Evolutionary conservation across 2,329 filamentous ascomycete species (phyloP), one percentile per base, ranked within the genome.

Genomic region (Aspergillus cejpii): DNA sequence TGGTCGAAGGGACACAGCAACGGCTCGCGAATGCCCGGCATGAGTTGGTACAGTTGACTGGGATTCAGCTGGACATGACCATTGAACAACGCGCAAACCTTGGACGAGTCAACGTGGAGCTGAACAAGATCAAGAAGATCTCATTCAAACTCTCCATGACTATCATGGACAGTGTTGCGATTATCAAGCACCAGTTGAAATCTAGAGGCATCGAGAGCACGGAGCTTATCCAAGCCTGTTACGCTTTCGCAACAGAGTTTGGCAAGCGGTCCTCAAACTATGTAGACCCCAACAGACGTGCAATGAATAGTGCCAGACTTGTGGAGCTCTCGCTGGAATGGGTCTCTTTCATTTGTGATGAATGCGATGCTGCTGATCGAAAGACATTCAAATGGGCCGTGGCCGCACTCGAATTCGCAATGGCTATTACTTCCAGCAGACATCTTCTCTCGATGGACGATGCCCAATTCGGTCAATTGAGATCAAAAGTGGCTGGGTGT

Each of bases 331-430:
- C 90, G 3, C 74, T 98, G 8, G 91, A 98, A 64, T 98, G 92
- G 92, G 86, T 98, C 12, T 90, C 87, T 61, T 98, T 98, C 66
- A 92, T 98, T 54, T 95, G 90, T 61, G 91, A 97, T 60, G 92
- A 98, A 65, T 98, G 92, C 66, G 79, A 94, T 55, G 87, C 92
- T 7, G 88, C 88, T 3, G 92, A 98, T 66, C 81, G 91, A 55
- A 94, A 91, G 69, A 96, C 92, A 0, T 98, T 98, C 71, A 84
- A 90, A 53, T 98, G 92, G 92, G 89, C 92, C 6, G 94, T 98
- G 24, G 80, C 90, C 41, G 92, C 92, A 7, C 77, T 98, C 10
- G 92, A 98, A 63, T 95, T 97, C 63, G 87, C 90, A 42, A 97
- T 96, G 89, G 82, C 85, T 54, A 97, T 97, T 84, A 98, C 92